Conservation (phyloP, 352 stramenopile species). For the Elongisporangium prolatum region DNA sequence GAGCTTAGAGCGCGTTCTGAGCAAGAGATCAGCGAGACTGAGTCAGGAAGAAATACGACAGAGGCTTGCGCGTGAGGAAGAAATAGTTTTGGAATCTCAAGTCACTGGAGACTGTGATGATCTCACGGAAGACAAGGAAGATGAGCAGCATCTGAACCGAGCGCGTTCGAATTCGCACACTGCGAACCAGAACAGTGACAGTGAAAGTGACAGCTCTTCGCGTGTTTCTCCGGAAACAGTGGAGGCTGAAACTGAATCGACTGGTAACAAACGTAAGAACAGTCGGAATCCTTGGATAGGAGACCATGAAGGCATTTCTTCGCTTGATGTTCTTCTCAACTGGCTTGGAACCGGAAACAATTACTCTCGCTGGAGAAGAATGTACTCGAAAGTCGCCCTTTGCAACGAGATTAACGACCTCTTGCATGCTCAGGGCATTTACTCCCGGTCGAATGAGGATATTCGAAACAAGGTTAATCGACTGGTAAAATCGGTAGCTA, state of each 20-base stretch:
- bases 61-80: background rate
- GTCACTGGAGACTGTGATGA: background rate
- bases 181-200: background rate
- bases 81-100: background rate
- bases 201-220: background rate
- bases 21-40: background rate
- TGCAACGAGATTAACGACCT: background rate
- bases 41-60: background rate
- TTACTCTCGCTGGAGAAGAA: slow-evolving; percentile 17
- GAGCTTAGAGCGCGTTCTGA: background rate
- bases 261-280: background rate
- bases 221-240: background rate
- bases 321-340: slow-evolving; percentile 23
- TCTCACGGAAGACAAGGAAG: background rate
- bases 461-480: background rate
- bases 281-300: background rate
- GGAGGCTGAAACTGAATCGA: background rate
- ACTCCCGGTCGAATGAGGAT: background rate
- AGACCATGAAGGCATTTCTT: slow-evolving; percentile 7
- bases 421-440: background rate
- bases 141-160: background rate
- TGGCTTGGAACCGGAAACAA: slow-evolving; percentile 24
- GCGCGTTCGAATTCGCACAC: too few relatives aligned
- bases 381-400: background rate
- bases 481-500: background rate